Evolutionary conservation across 352 stramenopile species (phyloP).

Genomic region (Thalassiosira sp.): DNA sequence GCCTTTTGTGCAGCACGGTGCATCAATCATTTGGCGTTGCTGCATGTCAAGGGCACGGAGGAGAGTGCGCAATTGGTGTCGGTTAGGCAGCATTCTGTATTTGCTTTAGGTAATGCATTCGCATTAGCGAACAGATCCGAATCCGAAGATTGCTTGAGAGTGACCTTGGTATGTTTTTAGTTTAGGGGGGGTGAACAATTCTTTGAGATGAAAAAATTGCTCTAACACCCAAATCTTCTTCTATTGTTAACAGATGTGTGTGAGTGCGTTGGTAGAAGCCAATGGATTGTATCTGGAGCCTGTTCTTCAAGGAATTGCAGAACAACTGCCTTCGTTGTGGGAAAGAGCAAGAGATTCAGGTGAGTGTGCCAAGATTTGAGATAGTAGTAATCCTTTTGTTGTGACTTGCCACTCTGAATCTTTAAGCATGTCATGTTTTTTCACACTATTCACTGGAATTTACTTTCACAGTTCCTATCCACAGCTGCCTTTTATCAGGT

Average conservation of each 20-base stretch:
- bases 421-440: no score
- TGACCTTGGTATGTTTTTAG: no score
- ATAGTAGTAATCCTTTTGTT: no score
- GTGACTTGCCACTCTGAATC: no score
- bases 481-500: conserved; percentile 45
- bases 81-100: conserved; percentile 28
- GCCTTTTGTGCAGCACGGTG: conserved; percentile 38
- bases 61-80: conserved; percentile 15
- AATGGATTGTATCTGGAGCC: conserved; percentile 37
- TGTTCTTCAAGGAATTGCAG: conserved; percentile 35
- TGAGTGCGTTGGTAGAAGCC: conserved; percentile 34
- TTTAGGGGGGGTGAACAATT: no score
- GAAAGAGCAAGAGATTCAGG: conserved; percentile 44
- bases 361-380: no score
- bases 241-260: no score
- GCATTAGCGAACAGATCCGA: conserved; percentile 33
- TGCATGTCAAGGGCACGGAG: conserved; percentile 22
- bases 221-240: no score
- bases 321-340: conserved; percentile 38
- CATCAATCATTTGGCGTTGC: conserved; percentile 32
- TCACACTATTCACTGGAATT: no score
- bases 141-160: conserved; percentile 35
- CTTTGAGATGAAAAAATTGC: no score
- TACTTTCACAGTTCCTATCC: conserved; percentile 35
- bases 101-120: conserved; percentile 43